These are phyloP conservation scores for Colletotrichum aenigma DNA, from an alignment of 2,329 filamentous ascomycete genomes.

Conservation along the genomic window DNA sequence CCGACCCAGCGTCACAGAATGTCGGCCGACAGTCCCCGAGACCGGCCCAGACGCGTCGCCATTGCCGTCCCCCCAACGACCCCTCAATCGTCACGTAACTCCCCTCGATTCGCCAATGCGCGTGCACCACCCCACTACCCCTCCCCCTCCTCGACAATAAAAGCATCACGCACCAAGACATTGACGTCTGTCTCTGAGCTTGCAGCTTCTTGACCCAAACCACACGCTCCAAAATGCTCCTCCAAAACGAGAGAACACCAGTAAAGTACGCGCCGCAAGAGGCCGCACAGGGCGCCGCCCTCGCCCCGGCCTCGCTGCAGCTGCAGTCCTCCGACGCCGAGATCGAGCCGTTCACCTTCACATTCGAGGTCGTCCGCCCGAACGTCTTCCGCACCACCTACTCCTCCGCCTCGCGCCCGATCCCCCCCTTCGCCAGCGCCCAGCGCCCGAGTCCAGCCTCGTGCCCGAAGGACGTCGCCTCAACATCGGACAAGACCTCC, in stretches of 20 bases:
- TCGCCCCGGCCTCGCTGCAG: background rate
- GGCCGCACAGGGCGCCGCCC: background rate
- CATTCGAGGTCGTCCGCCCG: slow-evolving; percentile 64
- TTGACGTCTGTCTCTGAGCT: background rate
- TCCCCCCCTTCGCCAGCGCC: slow-evolving; percentile 69
- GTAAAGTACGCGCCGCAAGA: slow-evolving; percentile 8
- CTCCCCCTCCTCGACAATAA: background rate
- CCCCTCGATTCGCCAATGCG: background rate
- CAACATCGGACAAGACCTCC: slow-evolving; percentile 32
- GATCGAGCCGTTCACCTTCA: slow-evolving; percentile 54
- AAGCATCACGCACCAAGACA: background rate
- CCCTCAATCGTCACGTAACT: background rate
- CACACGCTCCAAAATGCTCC: background rate
- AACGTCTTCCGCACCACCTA: slow-evolving; percentile 74
- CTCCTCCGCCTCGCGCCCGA: slow-evolving; percentile 61
- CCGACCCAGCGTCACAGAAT: background rate
- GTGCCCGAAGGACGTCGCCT: slow-evolving; percentile 18
- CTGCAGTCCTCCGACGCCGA: slow-evolving; percentile 6
- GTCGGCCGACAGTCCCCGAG: background rate
- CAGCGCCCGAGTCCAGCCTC: slow-evolving; percentile 35
- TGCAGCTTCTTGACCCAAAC: background rate
- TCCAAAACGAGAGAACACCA: slow-evolving; percentile 13
- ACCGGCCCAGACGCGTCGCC: background rate
- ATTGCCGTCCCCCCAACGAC: background rate
- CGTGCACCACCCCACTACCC: background rate